These are phyloP conservation scores for Aspergillus neotritici DNA, from an alignment of 2,329 filamentous ascomycete species.

Conservation along the genomic window DNA sequence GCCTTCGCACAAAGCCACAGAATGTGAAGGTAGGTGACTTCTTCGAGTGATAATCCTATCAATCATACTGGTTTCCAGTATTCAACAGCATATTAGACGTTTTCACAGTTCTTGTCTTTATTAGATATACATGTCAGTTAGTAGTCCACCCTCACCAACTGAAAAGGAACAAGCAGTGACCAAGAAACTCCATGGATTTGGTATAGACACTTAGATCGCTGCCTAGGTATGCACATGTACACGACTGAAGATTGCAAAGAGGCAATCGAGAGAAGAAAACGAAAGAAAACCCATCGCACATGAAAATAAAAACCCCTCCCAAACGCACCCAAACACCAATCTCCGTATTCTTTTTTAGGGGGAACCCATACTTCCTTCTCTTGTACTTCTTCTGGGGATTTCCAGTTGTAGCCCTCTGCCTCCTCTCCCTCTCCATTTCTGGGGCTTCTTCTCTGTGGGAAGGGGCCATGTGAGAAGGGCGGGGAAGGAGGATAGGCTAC, in stretches of 20 bases:
- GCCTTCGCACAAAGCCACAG: too few relatives aligned
- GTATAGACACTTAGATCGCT: constrained; percentile 22
- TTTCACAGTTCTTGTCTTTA: too few relatives aligned
- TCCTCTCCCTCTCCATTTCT: too few relatives aligned
- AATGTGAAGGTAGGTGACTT: too few relatives aligned
- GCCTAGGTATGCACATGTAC: constrained; percentile 21
- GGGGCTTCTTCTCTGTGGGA: too few relatives aligned
- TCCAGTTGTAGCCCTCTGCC: too few relatives aligned
- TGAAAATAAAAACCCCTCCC: constrained; percentile 6
- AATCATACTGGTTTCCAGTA: too few relatives aligned
- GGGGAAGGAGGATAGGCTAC: too few relatives aligned
- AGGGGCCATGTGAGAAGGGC: too few relatives aligned
- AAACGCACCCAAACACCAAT: constrained; percentile 10
- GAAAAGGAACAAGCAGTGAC: background rate
- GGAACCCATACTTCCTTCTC: background rate
- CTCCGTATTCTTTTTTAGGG: background rate
- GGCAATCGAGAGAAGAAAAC: background rate
- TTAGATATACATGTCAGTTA: background rate
- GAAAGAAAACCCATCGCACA: constrained; percentile 2
- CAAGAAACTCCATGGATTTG: constrained; percentile 13
- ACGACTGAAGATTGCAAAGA: background rate
- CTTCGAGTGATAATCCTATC: too few relatives aligned
- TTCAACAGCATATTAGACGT: too few relatives aligned
- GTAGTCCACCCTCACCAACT: background rate
- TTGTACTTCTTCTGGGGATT: background rate